Conservation (phyloP, 2,329 filamentous ascomycete genomes). For the Cordyceps javanica region DNA sequence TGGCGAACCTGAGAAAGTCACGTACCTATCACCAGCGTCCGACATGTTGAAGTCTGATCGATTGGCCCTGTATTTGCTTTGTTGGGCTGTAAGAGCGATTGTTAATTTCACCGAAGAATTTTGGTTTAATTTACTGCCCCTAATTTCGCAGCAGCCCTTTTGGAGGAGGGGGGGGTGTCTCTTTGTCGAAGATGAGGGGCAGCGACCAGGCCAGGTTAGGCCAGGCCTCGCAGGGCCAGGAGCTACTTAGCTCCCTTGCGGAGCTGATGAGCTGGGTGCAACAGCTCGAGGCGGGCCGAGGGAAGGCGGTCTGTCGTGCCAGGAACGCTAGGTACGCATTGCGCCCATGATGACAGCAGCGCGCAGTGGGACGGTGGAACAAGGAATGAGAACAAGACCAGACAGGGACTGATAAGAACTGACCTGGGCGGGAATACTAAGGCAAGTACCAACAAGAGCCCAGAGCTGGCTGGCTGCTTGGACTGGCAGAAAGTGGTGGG, state of each 20-base stretch:
- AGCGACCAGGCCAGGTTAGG: too few species aligned
- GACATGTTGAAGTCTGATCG: slow-evolving; percentile 22
- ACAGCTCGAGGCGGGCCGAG: too few species aligned
- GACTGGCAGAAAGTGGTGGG: too few species aligned
- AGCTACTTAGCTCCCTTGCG: background rate
- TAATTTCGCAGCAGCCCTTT: background rate
- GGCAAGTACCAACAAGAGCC: too few species aligned
- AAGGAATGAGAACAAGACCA: too few species aligned
- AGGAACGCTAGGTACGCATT: too few species aligned
- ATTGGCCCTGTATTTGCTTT: background rate
- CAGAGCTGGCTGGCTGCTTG: too few species aligned
- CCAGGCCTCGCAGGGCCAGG: too few species aligned
- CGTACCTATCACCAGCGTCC: slow-evolving; percentile 26
- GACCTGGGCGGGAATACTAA: background rate
- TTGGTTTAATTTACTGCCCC: background rate
- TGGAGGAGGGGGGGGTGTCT: background rate
- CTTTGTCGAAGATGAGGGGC: slow-evolving; percentile 2
- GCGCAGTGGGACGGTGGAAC: too few species aligned
- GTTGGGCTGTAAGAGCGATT: background rate
- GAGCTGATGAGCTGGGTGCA: background rate
- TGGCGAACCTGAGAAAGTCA: background rate
- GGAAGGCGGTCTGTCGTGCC: too few species aligned
- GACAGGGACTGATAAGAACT: too few species aligned
- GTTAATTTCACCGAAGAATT: background rate
- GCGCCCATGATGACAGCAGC: background rate